Percentiles rank a stretch among this genome's conserved stretches.
These are phyloP conservation scores for Castanea mollissima DNA, from an alignment of 306 rosid species.

Conservation along the genomic window DNA sequence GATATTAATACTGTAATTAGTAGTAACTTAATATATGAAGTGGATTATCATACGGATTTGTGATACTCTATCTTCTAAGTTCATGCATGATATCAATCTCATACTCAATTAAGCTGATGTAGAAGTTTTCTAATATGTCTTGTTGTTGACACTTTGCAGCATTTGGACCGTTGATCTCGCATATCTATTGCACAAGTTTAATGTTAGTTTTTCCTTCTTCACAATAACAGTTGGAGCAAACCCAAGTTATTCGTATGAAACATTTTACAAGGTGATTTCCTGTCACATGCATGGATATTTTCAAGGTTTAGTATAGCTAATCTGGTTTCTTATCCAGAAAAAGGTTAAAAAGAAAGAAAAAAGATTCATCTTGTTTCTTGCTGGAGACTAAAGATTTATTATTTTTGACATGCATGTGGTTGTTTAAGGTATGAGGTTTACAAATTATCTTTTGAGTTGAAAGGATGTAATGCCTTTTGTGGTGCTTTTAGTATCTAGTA, in stretches of 20 bases:
- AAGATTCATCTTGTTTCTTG: not conserved
- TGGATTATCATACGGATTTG: constrained; percentile 1
- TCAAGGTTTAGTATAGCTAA: not conserved
- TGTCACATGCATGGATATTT: not conserved
- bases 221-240: constrained; percentile 91
- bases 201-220: constrained; percentile 76
- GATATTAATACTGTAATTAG: not conserved
- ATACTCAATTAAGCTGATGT: constrained; percentile 13
- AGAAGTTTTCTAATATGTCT: constrained; percentile 24
- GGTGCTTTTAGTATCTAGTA: not conserved
- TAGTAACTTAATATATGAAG: not conserved
- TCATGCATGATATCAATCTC: constrained; percentile 9
- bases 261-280: constrained; percentile 83
- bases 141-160: constrained; percentile 52
- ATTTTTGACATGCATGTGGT: not conserved
- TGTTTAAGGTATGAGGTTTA: not conserved
- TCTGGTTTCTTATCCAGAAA: not conserved
- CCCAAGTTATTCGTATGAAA: constrained; percentile 83
- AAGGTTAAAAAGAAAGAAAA: not conserved
- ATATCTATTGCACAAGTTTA: constrained; percentile 69
- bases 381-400: not conserved
- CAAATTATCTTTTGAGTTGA: not conserved
- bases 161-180: constrained; percentile 98
- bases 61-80: constrained; percentile 1
- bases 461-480: not conserved